Percentiles rank a stretch among this genome's conserved stretches.
Evolutionary conservation across 805 yeast species (phyloP).

Genomic region (Ogataea salicorniae): DNA sequence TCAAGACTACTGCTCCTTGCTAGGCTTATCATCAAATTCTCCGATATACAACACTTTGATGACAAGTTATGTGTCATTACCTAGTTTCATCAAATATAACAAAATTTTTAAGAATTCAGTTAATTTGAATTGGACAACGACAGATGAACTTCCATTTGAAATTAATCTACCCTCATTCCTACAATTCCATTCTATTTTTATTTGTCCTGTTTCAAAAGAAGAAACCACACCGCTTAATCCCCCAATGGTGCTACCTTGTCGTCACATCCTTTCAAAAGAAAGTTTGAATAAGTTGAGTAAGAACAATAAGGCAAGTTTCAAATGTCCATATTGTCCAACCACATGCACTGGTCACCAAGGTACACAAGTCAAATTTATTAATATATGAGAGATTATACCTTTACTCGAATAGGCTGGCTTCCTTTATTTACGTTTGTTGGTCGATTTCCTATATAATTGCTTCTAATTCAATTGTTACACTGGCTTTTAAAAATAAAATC

Average conservation of each 20-base stretch:
- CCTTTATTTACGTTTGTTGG: neutral
- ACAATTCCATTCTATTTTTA: slow-evolving; percentile 60
- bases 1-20: slow-evolving; percentile 43
- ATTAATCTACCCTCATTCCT: slow-evolving; percentile 47
- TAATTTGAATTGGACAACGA: slow-evolving; percentile 49
- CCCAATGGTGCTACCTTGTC: slow-evolving; percentile 36
- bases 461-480: too few relatives aligned
- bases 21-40: slow-evolving; percentile 48
- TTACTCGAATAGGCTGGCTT: neutral
- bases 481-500: neutral
- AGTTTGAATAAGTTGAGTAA: slow-evolving; percentile 44
- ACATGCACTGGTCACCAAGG: slow-evolving; percentile 39
- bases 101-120: slow-evolving; percentile 32
- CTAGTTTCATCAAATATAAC: slow-evolving; percentile 46
- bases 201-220: slow-evolving; percentile 67
- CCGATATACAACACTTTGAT: slow-evolving; percentile 45
- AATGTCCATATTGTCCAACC: slow-evolving; percentile 70
- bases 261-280: slow-evolving; percentile 53
- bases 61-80: slow-evolving; percentile 51
- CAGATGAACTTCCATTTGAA: slow-evolving; percentile 59
- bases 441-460: too few relatives aligned
- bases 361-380: slow-evolving; percentile 38
- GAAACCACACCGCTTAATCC: slow-evolving; percentile 57
- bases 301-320: slow-evolving; percentile 40
- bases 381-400: slow-evolving; percentile 16